Base-by-base conservation (phyloP, 495 filamentous ascomycete genomes). In the Geoglossum glabrum region DNA sequence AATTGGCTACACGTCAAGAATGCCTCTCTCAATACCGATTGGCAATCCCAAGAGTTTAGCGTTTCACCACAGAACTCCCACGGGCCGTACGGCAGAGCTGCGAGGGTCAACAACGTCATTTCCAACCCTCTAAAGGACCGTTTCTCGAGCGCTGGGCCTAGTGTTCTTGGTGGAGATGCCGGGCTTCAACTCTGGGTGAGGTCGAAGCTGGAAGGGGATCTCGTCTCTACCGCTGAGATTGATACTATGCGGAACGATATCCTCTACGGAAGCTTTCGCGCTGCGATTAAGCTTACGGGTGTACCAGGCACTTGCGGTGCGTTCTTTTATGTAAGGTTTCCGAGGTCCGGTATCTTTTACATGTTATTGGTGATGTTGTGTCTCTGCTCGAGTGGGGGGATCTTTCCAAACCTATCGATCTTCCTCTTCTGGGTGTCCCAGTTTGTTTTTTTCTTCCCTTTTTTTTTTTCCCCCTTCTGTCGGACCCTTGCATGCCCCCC, bases 311-410 rank as follows among this genome's bases (percentile, higher is more conserved):
- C 85, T 9, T 89, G 85, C 67, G 79, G 74, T 23, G 82, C 85
- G 17, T 87, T 87, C 65, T 89, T 87, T 65, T 88, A 82, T 80
- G 80, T 87, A 70, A 31, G 72, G 3, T 5, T 30, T 52, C 19
- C 55, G 51, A 19, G 6, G 40, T 45, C 23, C n/a, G 2, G 3
- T 17, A 15, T 40, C 36, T n/a, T n/a, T n/a, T n/a, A n/a, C n/a
- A n/a, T n/a, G n/a, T n/a, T n/a, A n/a, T n/a, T n/a, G n/a, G n/a
- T n/a, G n/a, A n/a, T n/a, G n/a, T n/a, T n/a, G n/a, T n/a, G n/a
- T n/a, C n/a, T n/a, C n/a, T n/a, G n/a, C n/a, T n/a, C n/a, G n/a
- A n/a, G n/a, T n/a, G n/a, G n/a, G n/a, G n/a, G n/a, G n/a, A n/a
- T n/a, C n/a, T n/a, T n/a, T n/a, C n/a, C n/a, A n/a, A n/a, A n/a